Percentiles rank a stretch among this genome's conserved stretches.
Evolutionary conservation across 768 basidiomycete genomes (phyloP).

Genomic region (Phanerodontia chrysosporium): DNA sequence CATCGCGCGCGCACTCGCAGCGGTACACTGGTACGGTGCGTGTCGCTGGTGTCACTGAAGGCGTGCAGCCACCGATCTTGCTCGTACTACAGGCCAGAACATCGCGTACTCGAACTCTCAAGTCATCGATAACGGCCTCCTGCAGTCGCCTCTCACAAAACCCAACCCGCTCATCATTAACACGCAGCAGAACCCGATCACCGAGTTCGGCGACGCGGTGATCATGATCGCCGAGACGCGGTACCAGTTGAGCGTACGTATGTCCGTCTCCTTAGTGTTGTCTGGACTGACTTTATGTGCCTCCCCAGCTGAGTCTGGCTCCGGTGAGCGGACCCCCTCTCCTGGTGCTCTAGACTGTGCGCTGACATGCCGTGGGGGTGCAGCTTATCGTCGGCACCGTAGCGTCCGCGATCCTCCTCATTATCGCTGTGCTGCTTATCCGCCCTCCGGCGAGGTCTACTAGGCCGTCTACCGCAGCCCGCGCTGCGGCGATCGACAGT

Average conservation of each 20-base stretch:
- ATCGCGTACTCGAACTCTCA: not conserved
- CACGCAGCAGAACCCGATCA: not conserved
- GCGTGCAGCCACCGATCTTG: too few species aligned
- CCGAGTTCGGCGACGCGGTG: not conserved
- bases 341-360: too few species aligned
- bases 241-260: not conserved
- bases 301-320: not conserved
- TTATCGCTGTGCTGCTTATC: not conserved
- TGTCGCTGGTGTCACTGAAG: not conserved
- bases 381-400: not conserved
- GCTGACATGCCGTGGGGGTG: not conserved
- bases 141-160: not conserved
- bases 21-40: slow-evolving; percentile 1
- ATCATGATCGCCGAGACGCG: not conserved
- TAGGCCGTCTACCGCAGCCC: not conserved
- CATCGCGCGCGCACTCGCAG: not conserved
- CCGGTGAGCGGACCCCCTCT: not conserved
- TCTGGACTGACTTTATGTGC: not conserved
- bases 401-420: not conserved
- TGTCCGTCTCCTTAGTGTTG: not conserved
- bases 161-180: not conserved
- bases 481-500: not conserved
- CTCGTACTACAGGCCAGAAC: not conserved
- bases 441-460: not conserved
- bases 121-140: not conserved